phyloP scores from a whole-genome alignment of 441 rosid genomes.

The Corymbia citriodora region DNA sequence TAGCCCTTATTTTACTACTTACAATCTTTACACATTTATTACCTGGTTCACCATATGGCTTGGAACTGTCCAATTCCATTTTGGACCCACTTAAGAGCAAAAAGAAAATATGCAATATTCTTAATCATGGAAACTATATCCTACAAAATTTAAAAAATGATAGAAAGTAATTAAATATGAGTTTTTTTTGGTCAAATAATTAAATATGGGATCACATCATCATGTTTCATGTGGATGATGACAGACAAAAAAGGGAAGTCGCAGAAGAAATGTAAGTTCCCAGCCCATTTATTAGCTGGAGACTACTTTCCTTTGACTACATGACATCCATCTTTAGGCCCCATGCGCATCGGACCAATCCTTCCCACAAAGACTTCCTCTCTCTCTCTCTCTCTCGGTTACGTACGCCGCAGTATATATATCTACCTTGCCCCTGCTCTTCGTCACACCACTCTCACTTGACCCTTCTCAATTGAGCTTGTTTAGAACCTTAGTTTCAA shows the following conservation, averaged over 20 bases:
- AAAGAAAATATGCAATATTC: neutral
- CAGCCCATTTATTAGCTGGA: neutral
- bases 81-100: neutral
- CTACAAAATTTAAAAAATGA: neutral
- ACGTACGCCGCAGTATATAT: neutral
- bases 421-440: neutral
- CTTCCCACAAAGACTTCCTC: neutral
- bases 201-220: neutral
- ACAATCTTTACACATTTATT: neutral
- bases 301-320: neutral
- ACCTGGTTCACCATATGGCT: fast-evolving
- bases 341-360: neutral
- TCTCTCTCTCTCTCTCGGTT: neutral
- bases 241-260: neutral
- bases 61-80: neutral
- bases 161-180: neutral
- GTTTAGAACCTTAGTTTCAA: neutral
- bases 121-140: neutral
- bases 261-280: neutral
- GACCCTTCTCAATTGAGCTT: neutral
- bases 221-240: neutral
- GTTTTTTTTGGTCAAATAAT: neutral
- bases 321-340: neutral
- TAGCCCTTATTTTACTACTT: neutral
- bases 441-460: neutral